phyloP scores from a whole-genome alignment of 345 rosid genomes.

The Fremontodendron californicum region DNA sequence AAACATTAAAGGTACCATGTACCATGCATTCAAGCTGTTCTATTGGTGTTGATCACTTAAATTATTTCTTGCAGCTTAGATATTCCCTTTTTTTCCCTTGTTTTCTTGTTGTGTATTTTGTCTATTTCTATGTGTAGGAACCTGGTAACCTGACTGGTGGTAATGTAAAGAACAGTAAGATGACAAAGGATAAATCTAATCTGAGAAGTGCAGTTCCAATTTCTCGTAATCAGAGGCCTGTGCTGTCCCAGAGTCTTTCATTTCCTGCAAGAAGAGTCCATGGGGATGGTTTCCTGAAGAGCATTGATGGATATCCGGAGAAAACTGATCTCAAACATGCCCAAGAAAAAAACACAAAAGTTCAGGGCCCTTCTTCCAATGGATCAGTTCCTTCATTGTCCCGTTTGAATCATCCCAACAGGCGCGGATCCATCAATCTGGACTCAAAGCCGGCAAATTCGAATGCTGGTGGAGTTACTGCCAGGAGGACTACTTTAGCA shows the following conservation, averaged over 20 bases:
- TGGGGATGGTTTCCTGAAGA: slow-evolving; percentile 48
- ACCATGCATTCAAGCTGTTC: slow-evolving; percentile 19
- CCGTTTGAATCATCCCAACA: slow-evolving; percentile 24
- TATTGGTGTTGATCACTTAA: neutral
- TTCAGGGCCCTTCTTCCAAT: slow-evolving; percentile 21
- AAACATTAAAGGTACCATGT: slow-evolving; percentile 46
- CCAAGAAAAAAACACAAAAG: slow-evolving; percentile 24
- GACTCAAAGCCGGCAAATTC: slow-evolving; percentile 28
- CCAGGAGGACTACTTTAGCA: slow-evolving; percentile 32
- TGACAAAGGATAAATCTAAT: slow-evolving; percentile 47
- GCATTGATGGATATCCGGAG: slow-evolving; percentile 40
- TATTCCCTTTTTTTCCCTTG: neutral
- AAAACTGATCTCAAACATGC: slow-evolving; percentile 40
- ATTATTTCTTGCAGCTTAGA: neutral
- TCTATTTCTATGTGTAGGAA: slow-evolving; percentile 39
- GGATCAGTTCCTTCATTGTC: slow-evolving; percentile 30
- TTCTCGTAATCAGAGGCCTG: slow-evolving; percentile 40
- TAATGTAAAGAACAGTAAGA: slow-evolving; percentile 39
- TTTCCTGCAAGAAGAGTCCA: slow-evolving; percentile 54
- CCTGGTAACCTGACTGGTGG: slow-evolving; percentile 18
- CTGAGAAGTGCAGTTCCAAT: slow-evolving; percentile 37
- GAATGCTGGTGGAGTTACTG: slow-evolving; percentile 24
- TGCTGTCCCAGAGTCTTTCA: slow-evolving; percentile 66
- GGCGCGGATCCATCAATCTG: slow-evolving; percentile 24
- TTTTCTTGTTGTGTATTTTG: neutral